Conservation (phyloP, 1,284 basidiomycete genomes). For the Apiotrichum veenhuisii region DNA sequence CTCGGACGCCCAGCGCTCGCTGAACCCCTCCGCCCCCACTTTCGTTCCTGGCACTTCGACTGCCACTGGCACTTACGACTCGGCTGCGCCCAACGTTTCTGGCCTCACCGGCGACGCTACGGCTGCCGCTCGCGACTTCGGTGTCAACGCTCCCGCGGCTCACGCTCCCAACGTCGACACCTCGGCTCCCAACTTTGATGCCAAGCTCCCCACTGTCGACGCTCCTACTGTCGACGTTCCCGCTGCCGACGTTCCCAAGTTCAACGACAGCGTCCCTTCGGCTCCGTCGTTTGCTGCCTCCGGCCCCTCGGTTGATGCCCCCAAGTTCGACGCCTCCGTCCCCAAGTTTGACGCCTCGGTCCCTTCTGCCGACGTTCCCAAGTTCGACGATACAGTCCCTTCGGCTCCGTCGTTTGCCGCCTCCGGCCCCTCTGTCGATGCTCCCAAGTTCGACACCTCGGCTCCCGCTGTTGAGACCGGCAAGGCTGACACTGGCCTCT, state of each 20-base stretch:
- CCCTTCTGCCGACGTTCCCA: background rate
- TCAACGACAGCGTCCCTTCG: background rate
- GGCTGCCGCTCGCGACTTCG: background rate
- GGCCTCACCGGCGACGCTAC: too few species aligned
- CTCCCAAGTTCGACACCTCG: background rate
- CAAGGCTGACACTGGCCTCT: background rate
- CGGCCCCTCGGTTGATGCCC: background rate
- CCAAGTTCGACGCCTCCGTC: background rate
- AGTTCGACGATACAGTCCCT: background rate
- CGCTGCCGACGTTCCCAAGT: background rate
- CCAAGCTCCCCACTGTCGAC: background rate
- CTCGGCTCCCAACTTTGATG: background rate
- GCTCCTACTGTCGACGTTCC: background rate
- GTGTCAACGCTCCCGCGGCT: background rate
- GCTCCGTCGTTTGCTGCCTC: background rate
- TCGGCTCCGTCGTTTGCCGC: background rate
- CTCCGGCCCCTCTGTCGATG: background rate
- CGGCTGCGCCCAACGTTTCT: background rate
- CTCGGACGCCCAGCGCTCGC: background rate
- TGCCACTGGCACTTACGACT: constrained; percentile 2
- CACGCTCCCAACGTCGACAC: background rate
- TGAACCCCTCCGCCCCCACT: background rate
- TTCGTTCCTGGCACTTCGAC: background rate
- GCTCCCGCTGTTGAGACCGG: background rate
- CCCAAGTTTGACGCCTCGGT: background rate